Base-by-base conservation (phyloP, 768 basidiomycete genomes). In the Lentinula sp. region DNA sequence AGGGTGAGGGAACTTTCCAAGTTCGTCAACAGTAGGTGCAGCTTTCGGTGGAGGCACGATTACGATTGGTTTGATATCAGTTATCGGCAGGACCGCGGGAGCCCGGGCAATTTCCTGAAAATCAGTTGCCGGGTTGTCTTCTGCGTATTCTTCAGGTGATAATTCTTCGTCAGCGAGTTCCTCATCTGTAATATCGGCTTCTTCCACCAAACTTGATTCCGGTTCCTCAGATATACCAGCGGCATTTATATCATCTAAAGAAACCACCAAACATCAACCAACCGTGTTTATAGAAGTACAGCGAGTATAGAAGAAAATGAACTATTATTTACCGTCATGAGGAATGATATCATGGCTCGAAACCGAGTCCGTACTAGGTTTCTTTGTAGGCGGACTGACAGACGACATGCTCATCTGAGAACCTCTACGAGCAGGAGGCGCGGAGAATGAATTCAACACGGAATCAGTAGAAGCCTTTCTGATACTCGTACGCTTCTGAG, bases 301-400 rank as follows among this genome's bases (percentile, higher is more conserved):
- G 42, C 37, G 57, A 62, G 23, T 57, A 37, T 52, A 50, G 64
- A 68, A 55, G 53, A 58, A 67, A 68, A 18, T 3, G 21, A 28
- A 35, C 18, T 16, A 49, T 37, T 78, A 80, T 74, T 78, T 65
- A 61, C 65, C 67, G 63, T 68, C 63, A 46, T 61, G 54, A 54
- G 60, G 39, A n/a, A 50, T 37, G 53, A 43, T 54, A 48, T 42
- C 63, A 57, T 62, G 63, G 61, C 63, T 57, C 60, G 37, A 66
- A 28, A 62, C 40, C 11, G 64, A 67, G 16, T 50, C 64, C 23
- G 65, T 50, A 23, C 66, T 60, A 39, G 61, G 64, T 53, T 65
- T 68, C 55, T 71, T 68, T 59, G 63, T 55, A 39, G 67, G 68
- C 35, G 69, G 61, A 43, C 64, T 61, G 35, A 62, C 51, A 57